Percentiles rank a stretch among this genome's conserved stretches.
Conservation (phyloP, 78 protist species). For the Planoprotostelium fungivorum region DNA sequence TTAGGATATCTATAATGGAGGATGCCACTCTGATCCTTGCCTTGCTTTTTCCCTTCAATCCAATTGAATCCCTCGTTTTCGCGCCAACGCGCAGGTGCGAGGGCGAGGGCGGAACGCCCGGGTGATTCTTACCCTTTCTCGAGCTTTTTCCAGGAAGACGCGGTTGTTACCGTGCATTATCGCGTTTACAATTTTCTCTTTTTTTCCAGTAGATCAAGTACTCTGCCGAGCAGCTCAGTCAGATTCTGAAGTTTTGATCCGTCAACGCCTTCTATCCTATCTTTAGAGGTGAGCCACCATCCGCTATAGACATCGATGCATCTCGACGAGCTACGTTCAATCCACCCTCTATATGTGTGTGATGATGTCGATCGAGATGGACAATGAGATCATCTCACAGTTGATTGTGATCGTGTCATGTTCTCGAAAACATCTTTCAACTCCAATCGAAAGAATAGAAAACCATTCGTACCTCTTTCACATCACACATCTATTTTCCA, state of each 20-base stretch:
- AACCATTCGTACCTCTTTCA: not conserved
- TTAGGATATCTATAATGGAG: not conserved
- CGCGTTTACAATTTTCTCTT: too few relatives aligned
- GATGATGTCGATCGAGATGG: not conserved
- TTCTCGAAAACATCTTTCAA: too few relatives aligned
- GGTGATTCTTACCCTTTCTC: too few relatives aligned
- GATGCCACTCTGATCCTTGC: not conserved
- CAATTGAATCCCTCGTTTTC: too few relatives aligned
- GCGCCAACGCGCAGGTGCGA: too few relatives aligned
- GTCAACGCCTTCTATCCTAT: not conserved
- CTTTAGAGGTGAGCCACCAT: not conserved
- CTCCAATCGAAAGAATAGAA: too few relatives aligned
- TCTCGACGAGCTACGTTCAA: too few relatives aligned
- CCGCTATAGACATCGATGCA: not conserved
- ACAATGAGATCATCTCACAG: not conserved
- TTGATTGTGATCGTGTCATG: too few relatives aligned
- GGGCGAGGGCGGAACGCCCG: too few relatives aligned
- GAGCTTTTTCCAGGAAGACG: too few relatives aligned
- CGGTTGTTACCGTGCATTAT: too few relatives aligned
- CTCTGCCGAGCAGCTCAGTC: constrained; percentile 1
- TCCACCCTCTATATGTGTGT: not conserved
- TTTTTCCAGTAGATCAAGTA: not conserved
- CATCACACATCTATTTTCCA: not conserved
- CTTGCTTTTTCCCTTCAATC: too few relatives aligned
- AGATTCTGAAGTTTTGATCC: not conserved